Conservation (phyloP, 768 basidiomycete species). For the Lactifluus pinguis region DNA sequence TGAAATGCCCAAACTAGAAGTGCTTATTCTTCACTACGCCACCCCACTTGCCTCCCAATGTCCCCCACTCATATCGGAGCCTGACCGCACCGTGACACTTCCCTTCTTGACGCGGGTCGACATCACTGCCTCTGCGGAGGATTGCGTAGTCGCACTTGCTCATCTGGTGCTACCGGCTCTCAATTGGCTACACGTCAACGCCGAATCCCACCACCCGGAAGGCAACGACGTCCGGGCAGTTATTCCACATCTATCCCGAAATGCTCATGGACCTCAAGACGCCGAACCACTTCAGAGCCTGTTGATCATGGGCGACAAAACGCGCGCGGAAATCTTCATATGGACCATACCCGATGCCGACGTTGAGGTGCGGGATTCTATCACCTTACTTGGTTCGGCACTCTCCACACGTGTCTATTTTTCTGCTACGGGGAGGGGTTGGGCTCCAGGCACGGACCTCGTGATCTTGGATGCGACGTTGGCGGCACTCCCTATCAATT, state of each 20-base stretch:
- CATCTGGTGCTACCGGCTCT: slow-evolving; percentile 5
- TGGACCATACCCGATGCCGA: no score
- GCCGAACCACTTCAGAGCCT: neutral
- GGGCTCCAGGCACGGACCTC: no score
- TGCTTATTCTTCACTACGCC: neutral
- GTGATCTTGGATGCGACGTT: no score
- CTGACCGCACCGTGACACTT: neutral
- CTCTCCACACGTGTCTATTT: no score
- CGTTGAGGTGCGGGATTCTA: no score
- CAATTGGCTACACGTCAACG: neutral
- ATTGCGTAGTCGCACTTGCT: neutral
- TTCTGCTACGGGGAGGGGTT: no score
- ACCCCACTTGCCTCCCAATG: neutral
- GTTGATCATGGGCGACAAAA: neutral
- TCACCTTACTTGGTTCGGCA: no score
- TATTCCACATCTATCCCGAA: neutral
- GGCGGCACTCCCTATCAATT: no score
- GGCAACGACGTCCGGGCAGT: neutral
- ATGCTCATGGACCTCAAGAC: neutral
- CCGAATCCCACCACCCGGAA: neutral
- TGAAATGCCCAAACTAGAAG: slow-evolving; percentile 1
- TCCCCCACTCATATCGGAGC: neutral
- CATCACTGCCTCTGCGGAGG: neutral
- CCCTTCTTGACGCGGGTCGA: neutral
- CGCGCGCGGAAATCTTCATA: neutral